phyloP scores from a whole-genome alignment of 2,329 filamentous ascomycete species.

The Colletotrichum magnum region DNA sequence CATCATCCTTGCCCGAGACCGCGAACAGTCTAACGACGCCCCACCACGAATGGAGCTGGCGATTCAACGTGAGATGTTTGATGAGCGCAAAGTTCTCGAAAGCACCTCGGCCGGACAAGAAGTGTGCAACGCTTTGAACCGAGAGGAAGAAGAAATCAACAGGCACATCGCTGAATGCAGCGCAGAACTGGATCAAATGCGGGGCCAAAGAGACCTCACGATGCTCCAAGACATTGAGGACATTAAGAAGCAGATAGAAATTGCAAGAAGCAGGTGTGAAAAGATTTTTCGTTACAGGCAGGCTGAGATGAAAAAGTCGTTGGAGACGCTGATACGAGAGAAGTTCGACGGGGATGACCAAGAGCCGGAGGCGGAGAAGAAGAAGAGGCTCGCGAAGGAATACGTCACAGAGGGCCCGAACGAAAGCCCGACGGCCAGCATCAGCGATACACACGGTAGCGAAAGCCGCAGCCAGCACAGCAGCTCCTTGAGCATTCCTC shows the following conservation, averaged over 20 bases:
- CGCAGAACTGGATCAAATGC: slow-evolving; percentile 4
- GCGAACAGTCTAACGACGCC: background rate
- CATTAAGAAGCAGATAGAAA: slow-evolving; percentile 2
- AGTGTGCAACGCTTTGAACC: slow-evolving; percentile 10
- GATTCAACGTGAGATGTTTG: slow-evolving; percentile 14
- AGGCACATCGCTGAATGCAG: background rate
- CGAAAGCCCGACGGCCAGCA: background rate
- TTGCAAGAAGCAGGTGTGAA: slow-evolving; percentile 10
- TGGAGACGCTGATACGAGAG: slow-evolving; percentile 17
- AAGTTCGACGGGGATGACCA: slow-evolving; percentile 7
- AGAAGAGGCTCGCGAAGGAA: slow-evolving; percentile 13
- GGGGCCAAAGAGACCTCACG: slow-evolving; percentile 6
- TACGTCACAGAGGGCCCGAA: background rate
- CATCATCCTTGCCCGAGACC: slow-evolving; percentile 10
- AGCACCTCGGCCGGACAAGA: slow-evolving; percentile 16
- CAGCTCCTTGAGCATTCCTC: background rate
- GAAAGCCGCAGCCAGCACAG: background rate
- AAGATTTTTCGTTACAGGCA: slow-evolving; percentile 6
- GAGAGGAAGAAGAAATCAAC: slow-evolving; percentile 8
- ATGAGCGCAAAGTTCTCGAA: slow-evolving; percentile 19
- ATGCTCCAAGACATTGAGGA: slow-evolving; percentile 13
- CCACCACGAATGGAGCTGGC: slow-evolving; percentile 9
- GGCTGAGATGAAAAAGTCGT: slow-evolving; percentile 17
- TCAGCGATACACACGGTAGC: background rate
- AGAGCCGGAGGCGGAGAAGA: slow-evolving; percentile 13